phyloP scores from a whole-genome alignment of 352 stramenopile species.

The Globisporangium echinulatum region DNA sequence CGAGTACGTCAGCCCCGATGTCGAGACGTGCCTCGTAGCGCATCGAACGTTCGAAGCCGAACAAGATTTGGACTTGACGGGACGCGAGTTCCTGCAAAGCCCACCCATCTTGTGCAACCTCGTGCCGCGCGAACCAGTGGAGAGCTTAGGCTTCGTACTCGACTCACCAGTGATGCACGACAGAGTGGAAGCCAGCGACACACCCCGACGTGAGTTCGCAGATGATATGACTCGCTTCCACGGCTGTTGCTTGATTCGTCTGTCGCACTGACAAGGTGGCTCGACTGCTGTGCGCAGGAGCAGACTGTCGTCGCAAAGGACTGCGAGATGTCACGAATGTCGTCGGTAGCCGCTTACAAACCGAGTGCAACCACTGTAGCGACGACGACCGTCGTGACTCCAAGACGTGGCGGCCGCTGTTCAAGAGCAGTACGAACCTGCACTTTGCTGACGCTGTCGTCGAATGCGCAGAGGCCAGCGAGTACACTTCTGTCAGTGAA shows the following conservation, averaged over 20 bases:
- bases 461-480: neutral
- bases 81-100: slow-evolving; percentile 57
- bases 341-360: neutral
- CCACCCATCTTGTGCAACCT: slow-evolving; percentile 18
- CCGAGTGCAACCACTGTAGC: neutral
- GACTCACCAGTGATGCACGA: neutral
- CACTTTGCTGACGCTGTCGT: neutral
- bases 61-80: slow-evolving; percentile 58
- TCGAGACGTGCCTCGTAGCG: slow-evolving; percentile 32
- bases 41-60: slow-evolving; percentile 35
- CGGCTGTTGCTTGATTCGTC: neutral
- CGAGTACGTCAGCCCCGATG: slow-evolving; percentile 67
- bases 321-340: slow-evolving; percentile 4
- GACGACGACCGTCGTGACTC: neutral
- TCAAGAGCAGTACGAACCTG: neutral
- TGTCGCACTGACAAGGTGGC: neutral
- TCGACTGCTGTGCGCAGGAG: neutral
- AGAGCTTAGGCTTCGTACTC: neutral
- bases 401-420: neutral
- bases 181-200: neutral
- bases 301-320: neutral
- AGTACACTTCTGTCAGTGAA: neutral
- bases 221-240: too few species aligned
- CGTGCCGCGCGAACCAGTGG: neutral
- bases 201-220: slow-evolving; percentile 3